Percentiles rank a stretch among this genome's conserved stretches.
Evolutionary conservation across 148 eudicot species (phyloP).

Genomic region (Diospyros lotus): DNA sequence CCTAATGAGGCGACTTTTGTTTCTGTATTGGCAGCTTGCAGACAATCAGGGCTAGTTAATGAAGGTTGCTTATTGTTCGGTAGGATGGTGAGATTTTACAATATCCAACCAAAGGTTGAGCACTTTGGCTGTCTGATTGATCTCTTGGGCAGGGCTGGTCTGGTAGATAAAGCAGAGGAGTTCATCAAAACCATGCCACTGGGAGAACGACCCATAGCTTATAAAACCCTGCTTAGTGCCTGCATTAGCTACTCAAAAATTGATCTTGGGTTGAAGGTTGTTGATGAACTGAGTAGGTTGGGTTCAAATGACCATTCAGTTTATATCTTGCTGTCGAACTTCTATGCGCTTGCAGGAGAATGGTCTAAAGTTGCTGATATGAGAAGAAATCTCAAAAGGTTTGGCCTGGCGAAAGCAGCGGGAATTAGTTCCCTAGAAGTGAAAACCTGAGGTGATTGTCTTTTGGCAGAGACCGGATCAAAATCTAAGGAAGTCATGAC

Average conservation of each 20-base stretch:
- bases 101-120: constrained; percentile 13
- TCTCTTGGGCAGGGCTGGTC: constrained; percentile 22
- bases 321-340: constrained; percentile 18
- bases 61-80: constrained; percentile 21
- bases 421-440: constrained; percentile 15
- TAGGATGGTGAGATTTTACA: constrained; percentile 13
- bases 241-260: constrained; percentile 16
- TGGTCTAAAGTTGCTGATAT: constrained; percentile 20
- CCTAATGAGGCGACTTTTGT: constrained; percentile 23
- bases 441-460: background rate
- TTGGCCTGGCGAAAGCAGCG: constrained; percentile 11
- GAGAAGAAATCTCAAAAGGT: constrained; percentile 13
- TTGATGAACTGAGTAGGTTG: constrained; percentile 12
- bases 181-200: constrained; percentile 9
- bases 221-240: constrained; percentile 18
- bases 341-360: constrained; percentile 19
- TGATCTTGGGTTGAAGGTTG: constrained; percentile 15
- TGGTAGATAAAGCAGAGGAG: constrained; percentile 14
- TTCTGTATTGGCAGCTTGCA: constrained; percentile 15
- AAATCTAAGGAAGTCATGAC: background rate
- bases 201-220: constrained; percentile 15
- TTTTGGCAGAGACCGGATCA: background rate
- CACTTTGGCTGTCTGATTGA: constrained; percentile 22
- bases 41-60: constrained; percentile 19
- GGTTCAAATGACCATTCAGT: constrained; percentile 11